Conservation (phyloP, 441 rosid species). For the Euphorbia celastroides region DNA sequence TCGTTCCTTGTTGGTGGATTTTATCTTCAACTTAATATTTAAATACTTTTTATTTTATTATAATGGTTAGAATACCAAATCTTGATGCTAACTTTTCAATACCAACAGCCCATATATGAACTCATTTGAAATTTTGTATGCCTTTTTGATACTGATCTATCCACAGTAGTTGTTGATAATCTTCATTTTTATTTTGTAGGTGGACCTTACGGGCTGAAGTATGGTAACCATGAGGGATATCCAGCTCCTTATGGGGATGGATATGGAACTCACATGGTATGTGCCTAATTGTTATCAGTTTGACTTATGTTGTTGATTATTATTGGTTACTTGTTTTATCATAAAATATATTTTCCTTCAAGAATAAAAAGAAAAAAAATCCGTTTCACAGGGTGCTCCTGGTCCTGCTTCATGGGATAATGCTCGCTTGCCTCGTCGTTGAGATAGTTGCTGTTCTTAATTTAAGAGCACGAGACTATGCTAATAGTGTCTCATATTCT, state of each 20-base stretch:
- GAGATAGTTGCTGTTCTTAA: slow-evolving; percentile 28
- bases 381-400: slow-evolving; percentile 55
- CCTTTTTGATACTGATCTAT: not conserved
- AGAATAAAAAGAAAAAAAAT: not conserved
- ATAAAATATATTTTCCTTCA: not conserved
- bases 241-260: slow-evolving; percentile 66
- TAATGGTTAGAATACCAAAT: not conserved
- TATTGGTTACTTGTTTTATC: slow-evolving; percentile 4
- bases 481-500: slow-evolving; percentile 17
- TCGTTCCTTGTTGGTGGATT: not conserved
- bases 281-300: slow-evolving; percentile 14
- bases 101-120: not conserved
- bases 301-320: slow-evolving; percentile 15
- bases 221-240: slow-evolving; percentile 42
- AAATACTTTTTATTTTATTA: not conserved
- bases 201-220: slow-evolving; percentile 69
- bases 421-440: slow-evolving; percentile 57
- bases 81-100: not conserved
- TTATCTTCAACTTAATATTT: not conserved
- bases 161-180: not conserved
- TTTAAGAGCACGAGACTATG: slow-evolving; percentile 23
- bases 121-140: not conserved
- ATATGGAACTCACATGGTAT: slow-evolving; percentile 63
- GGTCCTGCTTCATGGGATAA: slow-evolving; percentile 79
- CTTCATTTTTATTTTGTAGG: slow-evolving; percentile 37